Evolutionary conservation across 495 filamentous ascomycete genomes (phyloP), one percentile per base, ranked within the genome.

Genomic region (Neurospora sp.): DNA sequence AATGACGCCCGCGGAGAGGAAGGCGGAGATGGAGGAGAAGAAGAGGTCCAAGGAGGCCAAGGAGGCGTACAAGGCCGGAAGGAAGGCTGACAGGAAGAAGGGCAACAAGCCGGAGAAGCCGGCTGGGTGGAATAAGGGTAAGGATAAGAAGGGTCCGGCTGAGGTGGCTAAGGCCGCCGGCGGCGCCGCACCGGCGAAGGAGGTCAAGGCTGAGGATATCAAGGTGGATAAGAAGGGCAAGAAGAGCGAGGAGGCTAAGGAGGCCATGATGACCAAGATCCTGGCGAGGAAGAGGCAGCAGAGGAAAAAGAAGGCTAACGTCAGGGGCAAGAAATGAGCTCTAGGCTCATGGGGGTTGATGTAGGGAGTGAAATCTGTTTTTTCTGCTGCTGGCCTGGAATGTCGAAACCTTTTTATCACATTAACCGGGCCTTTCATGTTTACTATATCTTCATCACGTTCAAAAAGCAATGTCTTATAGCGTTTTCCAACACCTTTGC

Each of bases 1-100:
- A 78, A 90, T 92, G 82, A 85, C 89, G 7, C 82, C 86, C 27
- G 84, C 86, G 74, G 86, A 88, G 72, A 87, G 91, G 12, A 61
- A 61, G 70, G 80, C 82, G 65, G 85, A 87, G 76, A 81, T 86
- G 40, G 83, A 84, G 44, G 83, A 72, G 65, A 42, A n/a, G 69
- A 61, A 68, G 70, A 73, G 42, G 53, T 40, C n/a, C 37, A 45
- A 74, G 27, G 72, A 59, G 7, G 71, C 41, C 9, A 75, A 61
- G 40, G 69, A 73, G 14, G 69, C 73, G 2, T 70, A 73, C 16
- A 65, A 76, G 39, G 75, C 45, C 4, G 78, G 75, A 74, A 76
- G 73, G 70, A 74, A 77, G 31, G 77, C 74, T 2, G 79, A 82
- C 10, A 71, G 75, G 2, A 82, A 81, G 77, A 77, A 82, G 61